Evolutionary conservation across 2,329 filamentous ascomycete genomes (phyloP).

Genomic region (Colletotrichum agaves): DNA sequence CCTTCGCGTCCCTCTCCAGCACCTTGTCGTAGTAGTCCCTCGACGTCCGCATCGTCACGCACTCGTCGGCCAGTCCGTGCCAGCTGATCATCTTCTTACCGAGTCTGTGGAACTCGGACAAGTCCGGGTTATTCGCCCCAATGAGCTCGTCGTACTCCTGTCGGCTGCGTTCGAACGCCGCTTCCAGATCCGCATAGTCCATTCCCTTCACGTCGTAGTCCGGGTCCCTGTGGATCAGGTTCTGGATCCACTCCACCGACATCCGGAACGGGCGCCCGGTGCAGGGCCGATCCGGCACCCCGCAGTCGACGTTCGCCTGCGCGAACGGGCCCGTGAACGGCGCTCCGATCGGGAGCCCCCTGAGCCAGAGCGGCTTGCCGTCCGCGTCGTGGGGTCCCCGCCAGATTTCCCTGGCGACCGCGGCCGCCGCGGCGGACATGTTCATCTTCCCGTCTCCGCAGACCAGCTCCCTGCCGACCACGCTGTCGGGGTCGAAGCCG

Average conservation of each 20-base stretch:
- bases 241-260: constrained; percentile 36
- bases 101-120: constrained; percentile 44
- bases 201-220: constrained; percentile 23
- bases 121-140: constrained; percentile 44
- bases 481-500: constrained; percentile 41
- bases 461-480: constrained; percentile 35
- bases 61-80: constrained; percentile 53
- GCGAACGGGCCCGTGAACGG: constrained; percentile 34
- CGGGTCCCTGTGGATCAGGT: constrained; percentile 28
- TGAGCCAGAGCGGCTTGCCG: constrained; percentile 26
- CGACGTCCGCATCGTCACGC: constrained; percentile 49
- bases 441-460: constrained; percentile 42
- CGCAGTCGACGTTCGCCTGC: constrained; percentile 35
- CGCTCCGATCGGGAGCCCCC: constrained; percentile 26
- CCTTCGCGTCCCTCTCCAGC: constrained; percentile 18
- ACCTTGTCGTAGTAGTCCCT: constrained; percentile 44
- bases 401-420: constrained; percentile 32
- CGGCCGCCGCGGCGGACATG: constrained; percentile 29
- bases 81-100: constrained; percentile 57
- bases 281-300: constrained; percentile 5
- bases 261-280: constrained; percentile 30
- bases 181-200: constrained; percentile 18
- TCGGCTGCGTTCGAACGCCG: constrained; percentile 20
- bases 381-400: constrained; percentile 20
- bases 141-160: constrained; percentile 40